Base-by-base conservation (phyloP, 2,329 filamentous ascomycete species). In the Leptographium wingfieldii region DNA sequence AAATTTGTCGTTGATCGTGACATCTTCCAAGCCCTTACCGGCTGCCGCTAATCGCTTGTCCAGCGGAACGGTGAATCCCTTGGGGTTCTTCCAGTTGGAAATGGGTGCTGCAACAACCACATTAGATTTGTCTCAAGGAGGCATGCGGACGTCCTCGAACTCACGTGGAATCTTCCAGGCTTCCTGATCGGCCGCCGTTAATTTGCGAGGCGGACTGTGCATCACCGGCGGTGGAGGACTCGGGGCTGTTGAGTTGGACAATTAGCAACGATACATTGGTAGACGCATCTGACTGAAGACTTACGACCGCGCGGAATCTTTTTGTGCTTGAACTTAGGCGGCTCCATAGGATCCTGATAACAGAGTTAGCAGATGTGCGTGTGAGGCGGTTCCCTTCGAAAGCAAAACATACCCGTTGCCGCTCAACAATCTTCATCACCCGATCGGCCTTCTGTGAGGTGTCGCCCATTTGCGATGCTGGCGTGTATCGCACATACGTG, bases 1-100 rank as follows among this genome's bases (percentile, higher is more conserved):
- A 70, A 99, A 97, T 71, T 96, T 97, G 77, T 99, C 94, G 74
- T 96, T 97, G 74, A 99, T 97, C 7, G 90, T 87, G 51, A 96
- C 85, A 70, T 99, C 94, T 72, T 96, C 91, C 63, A 99, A 71
- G 0, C 90, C 90, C 68, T 94, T 82, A 14, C 94, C 94, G 71
- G 97, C 92, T 10, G 94, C 92, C 22, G 94, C 94, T 66, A 99
- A 76, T 69, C 94, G 86, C 77, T 99, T 99, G 72, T 99, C 94
- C 57, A 99, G 73, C 0, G 94, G 90, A 1, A 99, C 90, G 0
- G 94, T 99, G 70, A 96, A 99, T 68, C 94, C 94, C 76, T 97
- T 97, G 1, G 92, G 90, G 72, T 99, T 99, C 81, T 99, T 99
- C 94, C 94, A 99, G 73, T 97, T 97, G 25, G 90, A 95, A 2